Conservation (phyloP, 768 basidiomycete genomes). For the Psilocybe cubensis region DNA sequence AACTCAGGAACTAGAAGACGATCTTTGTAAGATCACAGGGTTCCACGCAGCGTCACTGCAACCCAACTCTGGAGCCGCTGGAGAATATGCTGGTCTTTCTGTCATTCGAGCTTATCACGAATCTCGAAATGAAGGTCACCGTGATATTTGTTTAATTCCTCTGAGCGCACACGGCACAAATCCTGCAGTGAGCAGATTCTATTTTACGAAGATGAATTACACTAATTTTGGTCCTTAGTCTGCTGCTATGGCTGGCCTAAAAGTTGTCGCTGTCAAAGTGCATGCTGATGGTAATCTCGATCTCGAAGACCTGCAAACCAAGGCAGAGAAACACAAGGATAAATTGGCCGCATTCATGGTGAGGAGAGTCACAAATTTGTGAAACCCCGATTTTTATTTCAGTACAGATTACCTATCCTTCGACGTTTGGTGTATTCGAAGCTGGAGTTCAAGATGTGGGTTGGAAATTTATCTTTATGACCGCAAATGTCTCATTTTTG, state of each 20-base stretch:
- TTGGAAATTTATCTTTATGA: background rate
- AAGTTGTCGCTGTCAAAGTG: slow-evolving; percentile 95
- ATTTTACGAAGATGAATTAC: background rate
- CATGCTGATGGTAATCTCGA: slow-evolving; percentile 88
- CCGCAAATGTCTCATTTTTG: background rate
- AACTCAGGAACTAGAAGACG: slow-evolving; percentile 83
- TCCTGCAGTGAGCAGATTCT: slow-evolving; percentile 73
- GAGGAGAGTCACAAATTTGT: slow-evolving; percentile 15
- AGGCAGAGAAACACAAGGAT: slow-evolving; percentile 91
- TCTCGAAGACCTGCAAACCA: slow-evolving; percentile 79
- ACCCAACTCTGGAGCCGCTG: slow-evolving; percentile 98
- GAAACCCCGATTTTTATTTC: background rate
- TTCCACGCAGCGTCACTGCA: slow-evolving; percentile 96
- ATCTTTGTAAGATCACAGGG: slow-evolving; percentile 95
- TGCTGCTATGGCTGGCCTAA: slow-evolving; percentile 96
- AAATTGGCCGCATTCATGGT: slow-evolving; percentile 97
- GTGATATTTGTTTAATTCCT: slow-evolving; percentile 93
- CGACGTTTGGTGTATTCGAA: slow-evolving; percentile 98
- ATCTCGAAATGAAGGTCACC: slow-evolving; percentile 81
- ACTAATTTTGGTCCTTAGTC: slow-evolving; percentile 53
- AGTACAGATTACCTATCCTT: slow-evolving; percentile 89
- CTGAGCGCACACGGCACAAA: slow-evolving; percentile 98
- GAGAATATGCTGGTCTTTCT: slow-evolving; percentile 95
- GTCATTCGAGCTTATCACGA: slow-evolving; percentile 95
- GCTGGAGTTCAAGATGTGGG: slow-evolving; percentile 78